phyloP scores from a whole-genome alignment of 2,329 filamentous ascomycete species.

The Aquanectria penicillioides region DNA sequence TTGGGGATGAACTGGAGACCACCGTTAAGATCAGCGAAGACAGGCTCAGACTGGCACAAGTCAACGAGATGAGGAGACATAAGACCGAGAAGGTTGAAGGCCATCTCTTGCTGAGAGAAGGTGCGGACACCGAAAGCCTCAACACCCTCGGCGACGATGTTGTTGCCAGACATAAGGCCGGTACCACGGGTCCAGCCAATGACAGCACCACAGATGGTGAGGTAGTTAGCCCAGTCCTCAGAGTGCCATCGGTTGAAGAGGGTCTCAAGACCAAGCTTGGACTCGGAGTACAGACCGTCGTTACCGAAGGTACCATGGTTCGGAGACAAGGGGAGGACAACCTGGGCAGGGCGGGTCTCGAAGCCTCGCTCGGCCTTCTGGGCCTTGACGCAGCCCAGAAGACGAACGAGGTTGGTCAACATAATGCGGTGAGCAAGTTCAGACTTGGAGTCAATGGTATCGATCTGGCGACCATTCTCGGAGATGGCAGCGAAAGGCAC shows the following conservation, averaged over 20 bases:
- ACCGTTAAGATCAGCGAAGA: slow-evolving; percentile 97
- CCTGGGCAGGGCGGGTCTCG: slow-evolving; percentile 95
- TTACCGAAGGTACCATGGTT: slow-evolving; percentile 99
- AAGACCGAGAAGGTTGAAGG: slow-evolving; percentile 95
- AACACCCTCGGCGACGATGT: slow-evolving; percentile 95
- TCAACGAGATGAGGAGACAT: slow-evolving; percentile 96
- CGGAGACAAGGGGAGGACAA: slow-evolving; percentile 93
- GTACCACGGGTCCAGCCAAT: slow-evolving; percentile 99
- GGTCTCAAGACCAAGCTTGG: slow-evolving; percentile 95
- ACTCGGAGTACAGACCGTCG: slow-evolving; percentile 97
- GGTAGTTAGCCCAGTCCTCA: slow-evolving; percentile 96
- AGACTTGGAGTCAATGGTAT: slow-evolving; percentile 95
- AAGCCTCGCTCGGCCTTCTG: slow-evolving; percentile 90
- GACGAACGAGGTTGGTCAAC: slow-evolving; percentile 94
- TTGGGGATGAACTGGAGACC: slow-evolving; percentile 97
- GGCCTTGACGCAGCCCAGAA: slow-evolving; percentile 88
- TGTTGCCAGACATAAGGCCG: slow-evolving; percentile 97
- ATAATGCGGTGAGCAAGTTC: slow-evolving; percentile 99
- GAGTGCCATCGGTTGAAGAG: slow-evolving; percentile 99
- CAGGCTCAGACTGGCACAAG: slow-evolving; percentile 93
- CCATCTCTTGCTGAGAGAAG: slow-evolving; percentile 99
- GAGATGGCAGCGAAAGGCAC: slow-evolving; percentile 97
- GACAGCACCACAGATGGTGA: slow-evolving; percentile 97
- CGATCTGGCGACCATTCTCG: slow-evolving; percentile 97
- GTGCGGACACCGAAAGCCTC: slow-evolving; percentile 97